phyloP scores from a whole-genome alignment of 306 rosid genomes.

The Dryas octopetala region DNA sequence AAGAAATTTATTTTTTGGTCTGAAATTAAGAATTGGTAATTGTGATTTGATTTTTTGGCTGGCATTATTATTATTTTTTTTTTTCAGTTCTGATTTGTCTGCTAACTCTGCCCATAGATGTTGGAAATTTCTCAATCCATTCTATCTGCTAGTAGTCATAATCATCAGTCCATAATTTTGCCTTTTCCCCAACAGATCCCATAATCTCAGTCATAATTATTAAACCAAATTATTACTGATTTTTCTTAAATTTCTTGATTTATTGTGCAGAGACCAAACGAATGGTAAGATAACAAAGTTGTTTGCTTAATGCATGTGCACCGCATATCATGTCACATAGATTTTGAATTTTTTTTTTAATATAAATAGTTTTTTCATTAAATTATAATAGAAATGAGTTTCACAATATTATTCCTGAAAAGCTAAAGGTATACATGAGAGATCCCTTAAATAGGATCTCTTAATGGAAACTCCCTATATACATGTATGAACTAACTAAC shows the following conservation, averaged over 20 bases:
- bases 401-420: background rate
- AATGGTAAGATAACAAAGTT: no score
- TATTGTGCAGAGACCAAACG: no score
- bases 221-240: no score
- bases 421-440: background rate
- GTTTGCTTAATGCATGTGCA: no score
- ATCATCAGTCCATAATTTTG: background rate
- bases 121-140: background rate
- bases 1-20: background rate
- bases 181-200: background rate
- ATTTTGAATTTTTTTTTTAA: no score
- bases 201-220: no score
- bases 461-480: no score
- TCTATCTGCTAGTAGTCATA: background rate
- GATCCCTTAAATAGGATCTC: no score
- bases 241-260: no score
- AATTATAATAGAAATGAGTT: background rate
- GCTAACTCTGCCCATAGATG: background rate
- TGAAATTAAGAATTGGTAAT: slow-evolving; percentile 14
- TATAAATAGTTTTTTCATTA: no score
- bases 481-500: no score
- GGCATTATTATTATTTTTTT: background rate
- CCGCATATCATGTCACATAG: no score
- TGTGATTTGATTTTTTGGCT: slow-evolving; percentile 15
- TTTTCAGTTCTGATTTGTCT: slow-evolving; percentile 21